Percentiles rank a stretch among this genome's conserved stretches.
These are phyloP conservation scores for Magnolia sinica DNA, from an alignment of 164 flowering plant genomes.

Conservation along the genomic window DNA sequence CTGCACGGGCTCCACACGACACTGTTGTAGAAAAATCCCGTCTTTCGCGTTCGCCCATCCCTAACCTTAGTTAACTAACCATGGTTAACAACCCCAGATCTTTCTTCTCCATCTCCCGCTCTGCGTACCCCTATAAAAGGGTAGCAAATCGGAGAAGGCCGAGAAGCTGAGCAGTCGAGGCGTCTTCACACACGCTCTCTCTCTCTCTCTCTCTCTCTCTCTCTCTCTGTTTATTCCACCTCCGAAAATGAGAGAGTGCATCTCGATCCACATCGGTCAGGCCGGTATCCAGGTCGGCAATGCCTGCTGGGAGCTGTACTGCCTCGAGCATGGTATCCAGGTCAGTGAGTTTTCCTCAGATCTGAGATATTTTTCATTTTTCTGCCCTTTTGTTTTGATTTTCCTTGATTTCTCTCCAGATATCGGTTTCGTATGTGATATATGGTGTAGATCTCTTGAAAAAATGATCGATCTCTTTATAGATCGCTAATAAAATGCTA, in stretches of 20 bases:
- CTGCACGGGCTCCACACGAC: no score
- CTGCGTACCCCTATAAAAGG: constrained; percentile 7
- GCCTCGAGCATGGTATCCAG: constrained; percentile 54
- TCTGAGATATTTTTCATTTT: background rate
- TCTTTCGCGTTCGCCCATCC: no score
- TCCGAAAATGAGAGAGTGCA: constrained; percentile 55
- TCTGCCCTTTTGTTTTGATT: background rate
- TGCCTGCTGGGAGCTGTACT: constrained; percentile 48
- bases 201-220: background rate
- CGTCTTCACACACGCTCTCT: constrained; percentile 44
- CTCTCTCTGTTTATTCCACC: background rate
- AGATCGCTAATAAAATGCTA: background rate
- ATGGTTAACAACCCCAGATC: constrained; percentile 4
- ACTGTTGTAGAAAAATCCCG: no score
- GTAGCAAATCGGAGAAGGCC: background rate
- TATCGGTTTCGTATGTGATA: background rate
- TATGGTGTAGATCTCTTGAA: background rate
- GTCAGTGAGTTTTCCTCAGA: constrained; percentile 19
- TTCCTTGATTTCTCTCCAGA: background rate
- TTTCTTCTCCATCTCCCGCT: background rate
- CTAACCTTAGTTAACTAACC: constrained; percentile 26
- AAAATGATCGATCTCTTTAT: background rate
- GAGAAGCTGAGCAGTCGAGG: constrained; percentile 11
- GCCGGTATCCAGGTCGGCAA: constrained; percentile 55
- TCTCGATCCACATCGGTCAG: constrained; percentile 57